Evolutionary conservation across 2,329 filamentous ascomycete genomes (phyloP), one percentile per base, ranked within the genome.

Genomic region (Aspergillus pseudoviridinutans): DNA sequence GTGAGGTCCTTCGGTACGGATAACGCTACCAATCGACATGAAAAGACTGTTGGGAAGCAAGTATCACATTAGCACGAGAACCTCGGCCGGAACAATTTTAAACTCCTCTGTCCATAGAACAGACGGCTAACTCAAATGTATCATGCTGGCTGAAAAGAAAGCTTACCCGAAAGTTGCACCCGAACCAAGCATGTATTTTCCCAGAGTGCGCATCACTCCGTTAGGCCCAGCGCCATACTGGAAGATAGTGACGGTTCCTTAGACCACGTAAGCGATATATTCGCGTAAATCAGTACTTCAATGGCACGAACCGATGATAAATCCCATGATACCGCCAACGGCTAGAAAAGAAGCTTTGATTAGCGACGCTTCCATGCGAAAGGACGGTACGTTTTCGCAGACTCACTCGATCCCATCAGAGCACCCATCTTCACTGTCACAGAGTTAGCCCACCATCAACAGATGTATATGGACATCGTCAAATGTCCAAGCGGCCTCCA

Each of bases 21-120:
- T 97, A 49, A 96, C 92, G 67, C 91, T 96, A 66, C 94, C 94
- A 67, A 99, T 96, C 57, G 91, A 93, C 94, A 99, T 99, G 83
- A 99, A 99, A 80, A 97, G 97, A 55, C 84, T 87, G 64, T 51
- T 17, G 24, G 4, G 35, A 57, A 55, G 17, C 28, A 17, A 38
- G 22, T 25, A 47, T 12, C 4, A 27, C 24, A 49, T 44, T 49
- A 60, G 55, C 29, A 57, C 14, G 10, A 3, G 22, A 44, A 42
- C 20, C 12, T 10, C n/a, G 17, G 9, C 22, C 20, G 8, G n/a
- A 14, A 46, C n/a, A 4, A 20, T 12, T 46, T 10, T 22, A 10
- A 46, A 10, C 42, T 12, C 20, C 20, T 49, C 25, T n/a, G 32
- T 17, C 10, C 3, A 14, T 38, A 46, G 12, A 24, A 46, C 8